phyloP scores from a whole-genome alignment of 177 flowering plant genomes.

The Vitis hybrid region DNA sequence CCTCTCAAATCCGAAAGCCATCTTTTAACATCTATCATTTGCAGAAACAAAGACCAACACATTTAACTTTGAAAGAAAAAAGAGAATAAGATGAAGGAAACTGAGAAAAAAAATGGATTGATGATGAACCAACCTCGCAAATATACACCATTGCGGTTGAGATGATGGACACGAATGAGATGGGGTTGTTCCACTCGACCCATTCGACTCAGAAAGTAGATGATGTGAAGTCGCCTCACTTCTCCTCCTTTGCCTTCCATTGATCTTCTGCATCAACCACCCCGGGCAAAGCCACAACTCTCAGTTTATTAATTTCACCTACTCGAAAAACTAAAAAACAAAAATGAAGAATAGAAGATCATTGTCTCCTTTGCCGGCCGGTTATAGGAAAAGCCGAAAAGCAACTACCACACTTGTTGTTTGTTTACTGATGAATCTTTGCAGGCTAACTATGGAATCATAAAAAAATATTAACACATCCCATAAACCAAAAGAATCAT shows the following conservation, averaged over 20 bases:
- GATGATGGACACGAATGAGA: conserved; percentile 69
- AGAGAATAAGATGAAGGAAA: conserved; percentile 1
- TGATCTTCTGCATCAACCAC: conserved; percentile 9
- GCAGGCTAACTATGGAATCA: too few species aligned
- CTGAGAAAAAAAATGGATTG: not conserved
- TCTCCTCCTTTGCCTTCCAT: conserved; percentile 46
- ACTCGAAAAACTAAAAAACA: too few species aligned
- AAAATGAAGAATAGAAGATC: too few species aligned
- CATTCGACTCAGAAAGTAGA: conserved; percentile 66
- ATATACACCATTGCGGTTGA: conserved; percentile 49
- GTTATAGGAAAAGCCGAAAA: too few species aligned
- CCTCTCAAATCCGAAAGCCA: conserved; percentile 83
- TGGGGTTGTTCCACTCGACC: conserved; percentile 81
- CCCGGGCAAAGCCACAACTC: too few species aligned
- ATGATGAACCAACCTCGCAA: conserved; percentile 41
- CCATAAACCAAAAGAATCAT: too few species aligned
- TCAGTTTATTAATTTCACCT: too few species aligned
- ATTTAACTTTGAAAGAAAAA: not conserved
- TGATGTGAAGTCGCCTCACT: conserved; percentile 55
- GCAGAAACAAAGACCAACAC: not conserved
- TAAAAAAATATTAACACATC: too few species aligned
- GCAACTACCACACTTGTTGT: too few species aligned
- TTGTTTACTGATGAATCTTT: too few species aligned
- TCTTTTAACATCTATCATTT: conserved; percentile 65
- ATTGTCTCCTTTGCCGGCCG: too few species aligned